These are phyloP conservation scores for Akanthomyces uredinophilus DNA, from an alignment of 2,329 filamentous ascomycete genomes.

Conservation along the genomic window DNA sequence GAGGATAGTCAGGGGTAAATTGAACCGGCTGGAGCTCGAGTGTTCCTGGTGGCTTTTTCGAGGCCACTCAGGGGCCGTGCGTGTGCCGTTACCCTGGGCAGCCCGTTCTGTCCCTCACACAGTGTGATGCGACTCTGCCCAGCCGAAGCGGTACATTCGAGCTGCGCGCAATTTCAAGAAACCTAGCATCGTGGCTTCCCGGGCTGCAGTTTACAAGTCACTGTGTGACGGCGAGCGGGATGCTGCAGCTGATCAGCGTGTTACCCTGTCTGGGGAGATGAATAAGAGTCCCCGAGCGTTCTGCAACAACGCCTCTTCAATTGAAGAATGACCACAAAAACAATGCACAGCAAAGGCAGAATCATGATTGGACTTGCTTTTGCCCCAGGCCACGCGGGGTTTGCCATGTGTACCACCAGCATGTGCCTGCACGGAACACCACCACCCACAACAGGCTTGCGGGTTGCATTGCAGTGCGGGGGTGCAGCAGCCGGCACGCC, in stretches of 20 bases:
- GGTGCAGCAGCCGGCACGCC: background rate
- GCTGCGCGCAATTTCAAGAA: background rate
- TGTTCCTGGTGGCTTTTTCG: background rate
- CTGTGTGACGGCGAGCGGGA: background rate
- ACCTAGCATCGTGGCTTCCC: background rate
- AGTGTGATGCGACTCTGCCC: slow-evolving; percentile 3
- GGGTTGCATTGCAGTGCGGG: background rate
- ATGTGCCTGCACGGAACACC: too few relatives aligned
- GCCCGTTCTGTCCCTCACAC: background rate
- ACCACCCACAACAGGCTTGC: background rate
- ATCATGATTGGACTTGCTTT: background rate
- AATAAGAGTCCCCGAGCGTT: too few relatives aligned
- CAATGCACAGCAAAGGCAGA: too few relatives aligned
- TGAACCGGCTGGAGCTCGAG: background rate
- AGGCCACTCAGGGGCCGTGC: background rate
- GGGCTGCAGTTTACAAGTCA: background rate
- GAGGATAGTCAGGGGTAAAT: slow-evolving; percentile 12
- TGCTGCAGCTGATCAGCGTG: background rate
- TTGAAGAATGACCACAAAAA: too few relatives aligned
- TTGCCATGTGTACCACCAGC: too few relatives aligned
- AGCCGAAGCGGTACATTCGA: background rate
- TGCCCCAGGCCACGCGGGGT: background rate
- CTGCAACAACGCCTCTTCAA: too few relatives aligned
- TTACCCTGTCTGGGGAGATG: background rate
- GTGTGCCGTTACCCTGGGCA: background rate